Conservation (phyloP, 345 rosid species). For the Salix caprea region DNA sequence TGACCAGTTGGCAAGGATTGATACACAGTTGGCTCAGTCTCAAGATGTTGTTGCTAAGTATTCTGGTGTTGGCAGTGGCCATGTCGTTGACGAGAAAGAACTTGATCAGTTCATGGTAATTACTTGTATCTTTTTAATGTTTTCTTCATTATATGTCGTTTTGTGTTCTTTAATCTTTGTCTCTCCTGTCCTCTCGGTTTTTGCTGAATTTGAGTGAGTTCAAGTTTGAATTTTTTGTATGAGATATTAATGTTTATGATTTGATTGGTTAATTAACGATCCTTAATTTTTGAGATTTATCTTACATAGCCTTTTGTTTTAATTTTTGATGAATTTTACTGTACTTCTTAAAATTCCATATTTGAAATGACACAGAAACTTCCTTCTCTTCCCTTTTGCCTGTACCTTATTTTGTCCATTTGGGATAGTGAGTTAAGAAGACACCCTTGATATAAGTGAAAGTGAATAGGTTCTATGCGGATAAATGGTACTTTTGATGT, state of each 20-base stretch:
- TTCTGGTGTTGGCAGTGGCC: conserved; percentile 30
- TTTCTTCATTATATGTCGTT: background rate
- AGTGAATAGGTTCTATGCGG: background rate
- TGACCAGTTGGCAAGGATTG: conserved; percentile 42
- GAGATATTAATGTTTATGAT: background rate
- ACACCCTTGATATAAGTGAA: conserved; percentile 1
- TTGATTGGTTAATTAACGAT: background rate
- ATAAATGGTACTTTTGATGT: conserved; percentile 12
- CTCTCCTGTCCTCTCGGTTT: background rate
- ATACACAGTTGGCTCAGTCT: conserved; percentile 36
- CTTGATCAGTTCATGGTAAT: conserved; percentile 50
- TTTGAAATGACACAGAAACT: background rate
- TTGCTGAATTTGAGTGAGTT: background rate
- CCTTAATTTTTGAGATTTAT: background rate
- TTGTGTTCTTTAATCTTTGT: background rate
- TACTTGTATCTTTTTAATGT: background rate
- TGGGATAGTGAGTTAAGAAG: background rate
- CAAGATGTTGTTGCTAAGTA: conserved; percentile 37
- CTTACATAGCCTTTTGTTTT: background rate
- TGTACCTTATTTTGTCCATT: background rate
- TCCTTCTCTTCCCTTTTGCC: background rate
- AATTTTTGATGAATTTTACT: background rate
- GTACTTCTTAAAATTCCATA: background rate
- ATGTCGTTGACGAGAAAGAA: conserved; percentile 30
- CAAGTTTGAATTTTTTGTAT: background rate